Percentiles rank a stretch among this genome's conserved stretches.
phyloP scores from a whole-genome alignment of 768 basidiomycete species.

The Lyophyllum semitale region DNA sequence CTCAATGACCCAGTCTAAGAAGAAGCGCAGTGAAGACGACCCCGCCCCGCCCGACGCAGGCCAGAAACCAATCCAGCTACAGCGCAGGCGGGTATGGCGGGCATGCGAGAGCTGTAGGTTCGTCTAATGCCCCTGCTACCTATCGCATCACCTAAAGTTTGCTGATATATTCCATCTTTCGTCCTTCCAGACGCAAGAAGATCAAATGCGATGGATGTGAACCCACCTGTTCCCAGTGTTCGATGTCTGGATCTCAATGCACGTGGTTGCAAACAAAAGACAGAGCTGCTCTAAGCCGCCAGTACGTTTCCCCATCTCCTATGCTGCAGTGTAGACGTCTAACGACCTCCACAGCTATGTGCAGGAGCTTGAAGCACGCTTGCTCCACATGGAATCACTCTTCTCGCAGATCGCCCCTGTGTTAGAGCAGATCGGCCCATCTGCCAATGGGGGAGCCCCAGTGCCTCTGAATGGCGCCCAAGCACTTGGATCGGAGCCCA shows the following conservation, averaged over 20 bases:
- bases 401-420: slow-evolving; percentile 81
- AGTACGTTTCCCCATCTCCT: slow-evolving; percentile 52
- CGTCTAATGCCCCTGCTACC: slow-evolving; percentile 26
- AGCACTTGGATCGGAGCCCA: slow-evolving; percentile 34
- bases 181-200: slow-evolving; percentile 73
- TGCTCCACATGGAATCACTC: slow-evolving; percentile 87
- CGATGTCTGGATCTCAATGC: slow-evolving; percentile 72
- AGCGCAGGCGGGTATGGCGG: slow-evolving; percentile 81
- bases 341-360: slow-evolving; percentile 63
- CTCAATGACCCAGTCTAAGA: slow-evolving; percentile 61
- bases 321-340: slow-evolving; percentile 10
- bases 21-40: slow-evolving; percentile 73
- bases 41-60: slow-evolving; percentile 56
- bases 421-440: slow-evolving; percentile 70
- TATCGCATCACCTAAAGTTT: slow-evolving; percentile 18
- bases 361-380: slow-evolving; percentile 85
- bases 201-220: slow-evolving; percentile 91
- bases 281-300: slow-evolving; percentile 85
- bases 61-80: slow-evolving; percentile 74
- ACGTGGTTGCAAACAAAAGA: slow-evolving; percentile 93
- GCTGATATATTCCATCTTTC: slow-evolving; percentile 14
- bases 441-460: slow-evolving; percentile 41
- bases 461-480: slow-evolving; percentile 31
- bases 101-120: slow-evolving; percentile 90
- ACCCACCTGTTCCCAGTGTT: slow-evolving; percentile 83